Evolutionary conservation across 2,329 filamentous ascomycete species (phyloP).

Genomic region (Calonectria hongkongensis): DNA sequence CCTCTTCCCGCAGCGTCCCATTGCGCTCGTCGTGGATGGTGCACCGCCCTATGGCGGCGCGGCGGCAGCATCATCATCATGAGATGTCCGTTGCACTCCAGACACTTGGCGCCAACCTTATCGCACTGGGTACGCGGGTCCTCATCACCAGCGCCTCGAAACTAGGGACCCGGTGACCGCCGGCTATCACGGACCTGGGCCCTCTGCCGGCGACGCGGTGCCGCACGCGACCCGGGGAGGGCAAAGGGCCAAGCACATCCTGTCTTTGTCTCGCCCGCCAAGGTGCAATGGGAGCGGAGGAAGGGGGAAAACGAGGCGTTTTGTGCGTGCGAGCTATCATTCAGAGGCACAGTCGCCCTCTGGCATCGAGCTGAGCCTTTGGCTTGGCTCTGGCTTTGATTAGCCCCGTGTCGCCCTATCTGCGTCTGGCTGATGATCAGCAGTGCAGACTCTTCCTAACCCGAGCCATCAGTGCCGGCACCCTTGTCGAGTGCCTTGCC

Average conservation of each 20-base stretch:
- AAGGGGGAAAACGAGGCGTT: background rate
- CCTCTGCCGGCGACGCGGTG: background rate
- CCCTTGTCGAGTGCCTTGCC: slow-evolving; percentile 29
- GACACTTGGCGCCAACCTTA: slow-evolving; percentile 36
- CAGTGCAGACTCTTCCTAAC: background rate
- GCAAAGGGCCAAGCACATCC: background rate
- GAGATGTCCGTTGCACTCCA: slow-evolving; percentile 22
- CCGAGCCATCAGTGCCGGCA: slow-evolving; percentile 17
- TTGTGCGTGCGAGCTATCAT: background rate
- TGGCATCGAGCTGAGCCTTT: slow-evolving; percentile 3
- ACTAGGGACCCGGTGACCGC: slow-evolving; percentile 18
- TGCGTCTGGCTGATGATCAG: slow-evolving; percentile 30
- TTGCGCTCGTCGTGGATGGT: background rate
- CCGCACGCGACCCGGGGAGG: slow-evolving; percentile 10
- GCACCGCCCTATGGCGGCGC: slow-evolving; percentile 23
- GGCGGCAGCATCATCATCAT: slow-evolving; percentile 34
- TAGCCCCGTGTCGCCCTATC: slow-evolving; percentile 25
- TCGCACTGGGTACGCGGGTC: slow-evolving; percentile 23
- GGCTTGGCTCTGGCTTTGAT: slow-evolving; percentile 24
- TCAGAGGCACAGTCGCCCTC: background rate
- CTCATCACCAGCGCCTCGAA: slow-evolving; percentile 21
- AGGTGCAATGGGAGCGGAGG: background rate
- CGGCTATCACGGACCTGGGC: slow-evolving; percentile 21
- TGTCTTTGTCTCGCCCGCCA: background rate
- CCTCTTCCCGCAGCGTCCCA: slow-evolving; percentile 18